These are phyloP conservation scores for Clarireedia homoeocarpa DNA, from an alignment of 2,329 filamentous ascomycete genomes.

Conservation along the genomic window DNA sequence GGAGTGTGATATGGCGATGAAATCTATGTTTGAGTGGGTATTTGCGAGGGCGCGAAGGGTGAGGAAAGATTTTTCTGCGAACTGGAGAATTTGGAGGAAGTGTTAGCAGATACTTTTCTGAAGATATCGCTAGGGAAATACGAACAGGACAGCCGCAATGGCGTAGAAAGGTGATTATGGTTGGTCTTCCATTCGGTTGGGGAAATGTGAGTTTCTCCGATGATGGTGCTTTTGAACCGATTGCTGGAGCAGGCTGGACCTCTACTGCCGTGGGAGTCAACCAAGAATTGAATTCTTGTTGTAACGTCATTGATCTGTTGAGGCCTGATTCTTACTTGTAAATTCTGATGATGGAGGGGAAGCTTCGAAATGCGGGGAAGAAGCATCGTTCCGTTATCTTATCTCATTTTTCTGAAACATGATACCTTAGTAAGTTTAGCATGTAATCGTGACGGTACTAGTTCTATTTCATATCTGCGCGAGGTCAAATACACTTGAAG, in stretches of 20 bases:
- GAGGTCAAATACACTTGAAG: neutral
- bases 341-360: neutral
- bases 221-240: slow-evolving; percentile 49
- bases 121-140: slow-evolving; percentile 17
- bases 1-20: slow-evolving; percentile 57
- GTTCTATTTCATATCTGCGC: neutral
- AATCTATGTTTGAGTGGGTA: slow-evolving; percentile 42
- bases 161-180: slow-evolving; percentile 58
- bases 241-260: slow-evolving; percentile 39
- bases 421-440: neutral
- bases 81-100: neutral
- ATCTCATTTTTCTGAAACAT: neutral
- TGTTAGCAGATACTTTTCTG: neutral
- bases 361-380: neutral
- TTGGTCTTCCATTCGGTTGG: slow-evolving; percentile 42
- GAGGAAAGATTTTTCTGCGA: slow-evolving; percentile 58
- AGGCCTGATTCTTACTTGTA: neutral
- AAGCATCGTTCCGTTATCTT: neutral
- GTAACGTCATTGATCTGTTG: slow-evolving; percentile 23
- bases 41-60: slow-evolving; percentile 44
- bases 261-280: slow-evolving; percentile 23
- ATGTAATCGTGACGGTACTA: neutral
- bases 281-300: slow-evolving; percentile 27
- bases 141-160: slow-evolving; percentile 70
- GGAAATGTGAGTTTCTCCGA: slow-evolving; percentile 45